Percentiles rank a stretch among this genome's conserved stretches.
These are phyloP conservation scores for Vachellia collinsii DNA, from an alignment of 306 rosid genomes.

Conservation along the genomic window DNA sequence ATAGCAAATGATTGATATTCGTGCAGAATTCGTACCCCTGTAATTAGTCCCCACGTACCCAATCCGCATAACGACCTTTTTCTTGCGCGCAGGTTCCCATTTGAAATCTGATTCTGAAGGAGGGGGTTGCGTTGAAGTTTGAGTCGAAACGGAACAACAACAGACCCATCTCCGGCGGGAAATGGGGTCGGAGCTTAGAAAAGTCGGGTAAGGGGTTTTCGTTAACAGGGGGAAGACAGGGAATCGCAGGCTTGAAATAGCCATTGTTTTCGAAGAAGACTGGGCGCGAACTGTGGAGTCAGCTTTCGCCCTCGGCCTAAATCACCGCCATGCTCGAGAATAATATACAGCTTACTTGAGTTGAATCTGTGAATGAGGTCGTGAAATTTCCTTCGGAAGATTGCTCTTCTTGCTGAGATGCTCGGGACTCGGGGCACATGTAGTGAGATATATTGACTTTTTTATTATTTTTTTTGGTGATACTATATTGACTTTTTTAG, in stretches of 20 bases:
- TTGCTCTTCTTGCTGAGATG: not conserved
- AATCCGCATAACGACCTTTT: conserved; percentile 81
- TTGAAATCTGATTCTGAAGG: conserved; percentile 26
- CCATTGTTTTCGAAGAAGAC: conserved; percentile 40
- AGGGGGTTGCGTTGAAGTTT: not conserved
- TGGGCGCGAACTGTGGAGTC: not conserved
- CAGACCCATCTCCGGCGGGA: conserved; percentile 34
- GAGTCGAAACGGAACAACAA: conserved; percentile 35
- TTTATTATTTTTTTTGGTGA: no score
- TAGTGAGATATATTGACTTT: no score
- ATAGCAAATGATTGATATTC: not conserved
- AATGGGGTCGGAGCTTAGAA: conserved; percentile 17
- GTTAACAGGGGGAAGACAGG: conserved; percentile 43
- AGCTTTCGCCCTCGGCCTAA: not conserved
- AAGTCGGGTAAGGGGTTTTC: conserved; percentile 33
- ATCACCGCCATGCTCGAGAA: not conserved
- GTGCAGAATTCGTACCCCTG: conserved; percentile 58
- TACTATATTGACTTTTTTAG: no score
- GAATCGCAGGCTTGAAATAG: conserved; percentile 50
- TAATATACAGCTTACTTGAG: not conserved
- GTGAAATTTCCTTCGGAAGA: not conserved
- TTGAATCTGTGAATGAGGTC: not conserved
- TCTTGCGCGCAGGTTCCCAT: conserved; percentile 79
- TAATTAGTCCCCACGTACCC: conserved; percentile 84
- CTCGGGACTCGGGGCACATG: not conserved